Base-by-base conservation (phyloP, 2,329 filamentous ascomycete species). In the Fusarium caatingaense region DNA sequence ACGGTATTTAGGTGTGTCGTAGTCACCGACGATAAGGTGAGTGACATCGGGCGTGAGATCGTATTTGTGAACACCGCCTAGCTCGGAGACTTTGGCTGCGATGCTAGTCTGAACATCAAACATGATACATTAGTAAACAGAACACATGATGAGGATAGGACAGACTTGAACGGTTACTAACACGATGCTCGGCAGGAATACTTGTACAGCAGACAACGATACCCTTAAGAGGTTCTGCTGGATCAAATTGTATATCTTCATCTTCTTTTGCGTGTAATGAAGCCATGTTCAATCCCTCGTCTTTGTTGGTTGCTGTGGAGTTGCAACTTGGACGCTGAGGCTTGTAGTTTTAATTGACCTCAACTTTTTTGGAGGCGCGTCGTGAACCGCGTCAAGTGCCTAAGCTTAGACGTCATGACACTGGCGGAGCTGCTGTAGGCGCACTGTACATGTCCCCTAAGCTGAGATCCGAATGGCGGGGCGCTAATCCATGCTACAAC, bases 11-110 rank as follows among this genome's bases (percentile, higher is more conserved):
- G 92, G 89, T 1, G 95, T 98, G 78, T 95, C 89, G 75, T 93
- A 92, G 75, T 92, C 91, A 78, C 94, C 96, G 66, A 97, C 93
- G 68, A 99, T 88, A 48, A 99, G 89, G 82, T 99, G 96, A 8
- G 96, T 98, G 49, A 97, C 93, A 79, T 98, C 93, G 60, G 92
- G 93, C n/a, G 94, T 98, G 46, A 99, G 88, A 79, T 99, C 94
- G 79, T 94, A 92, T 75, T 92, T 94, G 85, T 97, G 92, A 64
- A 87, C 81, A 53, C 94, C 96, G 70, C 96, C 96, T 84, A 99
- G 93, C 77, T 97, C 89, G 68, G 85, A 81, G 20, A 92, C 92
- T 65, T 89, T 88, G 50, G 85, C 80, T 18, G 87, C 88, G 50
- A 93, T 85, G 56, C 88, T 83, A 45, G 82, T 81, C 85, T 87